Base-by-base conservation (phyloP, 176 grass and related monocot genomes). In the Phoenix dactylifera region DNA sequence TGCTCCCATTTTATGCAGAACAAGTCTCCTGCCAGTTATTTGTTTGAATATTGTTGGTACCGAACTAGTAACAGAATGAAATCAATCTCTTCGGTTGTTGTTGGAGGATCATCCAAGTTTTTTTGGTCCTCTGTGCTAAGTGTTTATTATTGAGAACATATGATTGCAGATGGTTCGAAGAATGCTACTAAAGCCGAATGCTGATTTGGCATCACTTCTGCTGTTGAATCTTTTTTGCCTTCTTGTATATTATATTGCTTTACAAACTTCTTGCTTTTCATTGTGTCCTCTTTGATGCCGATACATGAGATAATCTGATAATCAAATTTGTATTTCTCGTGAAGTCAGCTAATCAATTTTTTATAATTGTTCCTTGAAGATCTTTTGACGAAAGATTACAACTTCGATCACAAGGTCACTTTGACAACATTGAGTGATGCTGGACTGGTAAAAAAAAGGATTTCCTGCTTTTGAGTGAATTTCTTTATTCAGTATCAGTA, bases 371-470 rank as follows among this genome's bases (percentile, higher is more conserved):
- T 60, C 15, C 57, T 67, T 74, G 26, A 60, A 95, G 89, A 89
- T 89, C 79, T 95, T 51, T 72, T 95, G 58, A 76, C 77, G 69
- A 89, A 86, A 77, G 85, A 89, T 76, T 95, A 89, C 79, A 89
- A 75, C 67, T 95, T 95, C 69, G 76, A 95, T 58, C 78, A 95
- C n/a, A 95, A 89, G 62, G 80, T 95, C 57, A 83, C 80, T 39
- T 65, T 89, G 51, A 80, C 73, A 2, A 77, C 74, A 17, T 65
- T 72, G 48, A 78, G 55, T 63, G 15, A 30, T 71, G 71, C 85
- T 73, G 89, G 79, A 66, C 22, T 95, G 76, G 89, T 95, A 72
- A 71, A 72, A 62, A 58, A 29, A 26, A 1, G 4, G 22, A 17
- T n/a, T 74, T 74, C 0, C 18, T 26, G 20, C 5, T 57, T 22